Evolutionary conservation across 2,329 filamentous ascomycete species (phyloP).

Genomic region (Monosporascus sp.): DNA sequence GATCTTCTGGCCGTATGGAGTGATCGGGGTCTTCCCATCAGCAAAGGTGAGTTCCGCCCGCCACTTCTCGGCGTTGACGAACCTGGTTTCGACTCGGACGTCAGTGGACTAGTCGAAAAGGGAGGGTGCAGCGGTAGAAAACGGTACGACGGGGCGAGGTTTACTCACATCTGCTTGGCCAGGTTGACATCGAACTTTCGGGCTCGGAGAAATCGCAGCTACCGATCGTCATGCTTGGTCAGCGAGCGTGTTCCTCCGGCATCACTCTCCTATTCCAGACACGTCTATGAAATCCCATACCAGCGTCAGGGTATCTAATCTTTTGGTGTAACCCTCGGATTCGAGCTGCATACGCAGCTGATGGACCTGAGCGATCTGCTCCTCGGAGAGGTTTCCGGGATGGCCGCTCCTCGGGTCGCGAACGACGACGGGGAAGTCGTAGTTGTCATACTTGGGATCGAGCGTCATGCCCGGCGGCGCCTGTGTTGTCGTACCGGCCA

Average conservation of each 20-base stretch:
- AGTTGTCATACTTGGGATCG: constrained; percentile 92
- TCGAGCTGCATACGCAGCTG: constrained; percentile 85
- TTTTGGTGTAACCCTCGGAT: constrained; percentile 71
- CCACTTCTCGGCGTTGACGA: not conserved
- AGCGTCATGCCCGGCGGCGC: constrained; percentile 44
- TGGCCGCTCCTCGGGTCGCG: constrained; percentile 69
- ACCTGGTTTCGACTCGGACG: not conserved
- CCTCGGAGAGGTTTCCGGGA: constrained; percentile 77
- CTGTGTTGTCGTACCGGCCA: constrained; percentile 17
- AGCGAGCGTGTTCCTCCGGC: not conserved
- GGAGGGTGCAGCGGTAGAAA: not conserved
- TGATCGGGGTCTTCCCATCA: not conserved
- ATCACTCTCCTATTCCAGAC: not conserved
- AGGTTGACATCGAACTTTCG: constrained; percentile 88
- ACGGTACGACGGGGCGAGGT: constrained; percentile 10
- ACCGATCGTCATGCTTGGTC: not conserved
- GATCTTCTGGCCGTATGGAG: constrained; percentile 13
- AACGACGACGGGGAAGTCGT: constrained; percentile 81
- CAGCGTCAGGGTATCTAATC: constrained; percentile 88
- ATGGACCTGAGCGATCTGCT: constrained; percentile 84
- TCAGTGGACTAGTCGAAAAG: not conserved
- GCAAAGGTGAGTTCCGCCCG: not conserved
- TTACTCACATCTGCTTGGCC: constrained; percentile 78
- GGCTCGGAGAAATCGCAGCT: constrained; percentile 87
- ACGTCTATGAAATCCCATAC: constrained; percentile 41